Evolutionary conservation across 176 grass and related monocot genomes (phyloP).

Genomic region (Bothriochloa decipiens): DNA sequence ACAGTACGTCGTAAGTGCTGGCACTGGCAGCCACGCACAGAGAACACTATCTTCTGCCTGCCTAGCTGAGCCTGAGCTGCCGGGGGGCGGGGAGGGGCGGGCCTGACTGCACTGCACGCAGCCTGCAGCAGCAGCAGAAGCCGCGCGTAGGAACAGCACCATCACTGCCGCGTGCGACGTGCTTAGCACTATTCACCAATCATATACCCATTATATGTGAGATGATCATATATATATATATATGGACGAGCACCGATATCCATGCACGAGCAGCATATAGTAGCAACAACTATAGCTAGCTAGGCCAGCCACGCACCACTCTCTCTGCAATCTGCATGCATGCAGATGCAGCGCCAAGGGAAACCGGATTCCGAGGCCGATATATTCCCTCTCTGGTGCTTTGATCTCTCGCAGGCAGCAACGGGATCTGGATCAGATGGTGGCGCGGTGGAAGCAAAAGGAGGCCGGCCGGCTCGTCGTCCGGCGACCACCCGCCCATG

Average conservation of each 20-base stretch:
- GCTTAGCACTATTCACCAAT: slow-evolving; percentile 45
- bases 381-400: slow-evolving; percentile 24
- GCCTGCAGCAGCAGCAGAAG: not conserved
- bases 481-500: not conserved
- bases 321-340: not conserved
- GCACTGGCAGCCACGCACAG: no score
- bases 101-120: not conserved
- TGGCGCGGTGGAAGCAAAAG: not conserved
- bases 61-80: no score
- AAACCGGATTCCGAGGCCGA: slow-evolving; percentile 44
- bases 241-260: not conserved
- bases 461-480: no score
- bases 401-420: slow-evolving; percentile 30
- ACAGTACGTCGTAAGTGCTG: no score
- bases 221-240: not conserved
- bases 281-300: no score
- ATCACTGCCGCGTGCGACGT: not conserved
- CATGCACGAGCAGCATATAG: slow-evolving; percentile 4
- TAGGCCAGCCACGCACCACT: not conserved
- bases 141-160: not conserved
- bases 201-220: slow-evolving; percentile 53
- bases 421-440: slow-evolving; percentile 10
- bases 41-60: slow-evolving; percentile 31
- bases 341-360: not conserved
- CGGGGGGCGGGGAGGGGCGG: no score